phyloP scores from a whole-genome alignment of 768 basidiomycete species.

The Mycena haematopus region DNA sequence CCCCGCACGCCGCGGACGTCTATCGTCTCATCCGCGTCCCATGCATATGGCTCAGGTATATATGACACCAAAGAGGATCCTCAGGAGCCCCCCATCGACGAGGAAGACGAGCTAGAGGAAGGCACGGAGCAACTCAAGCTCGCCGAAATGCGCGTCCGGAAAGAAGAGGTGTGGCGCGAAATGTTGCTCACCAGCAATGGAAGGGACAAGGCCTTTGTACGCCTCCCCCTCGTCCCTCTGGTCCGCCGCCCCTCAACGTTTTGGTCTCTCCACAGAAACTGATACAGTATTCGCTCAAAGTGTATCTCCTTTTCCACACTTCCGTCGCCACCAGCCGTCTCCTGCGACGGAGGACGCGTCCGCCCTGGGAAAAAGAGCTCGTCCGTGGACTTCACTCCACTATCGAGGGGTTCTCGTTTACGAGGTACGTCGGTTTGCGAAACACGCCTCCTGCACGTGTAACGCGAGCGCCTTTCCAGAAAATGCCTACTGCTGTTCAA shows the following conservation, averaged over 20 bases:
- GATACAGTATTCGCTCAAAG: constrained; percentile 81
- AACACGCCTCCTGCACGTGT: constrained; percentile 18
- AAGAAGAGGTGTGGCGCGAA: constrained; percentile 81
- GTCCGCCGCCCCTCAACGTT: constrained; percentile 11
- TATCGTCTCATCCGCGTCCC: constrained; percentile 43
- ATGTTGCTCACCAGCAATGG: constrained; percentile 80
- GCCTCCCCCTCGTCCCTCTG: constrained; percentile 36
- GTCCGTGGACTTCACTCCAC: constrained; percentile 66
- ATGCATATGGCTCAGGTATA: constrained; percentile 46
- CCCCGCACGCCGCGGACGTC: constrained; percentile 77
- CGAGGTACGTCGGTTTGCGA: constrained; percentile 61
- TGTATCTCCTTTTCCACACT: constrained; percentile 75
- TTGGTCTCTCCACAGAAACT: constrained; percentile 64
- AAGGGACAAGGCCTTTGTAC: constrained; percentile 84
- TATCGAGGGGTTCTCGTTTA: constrained; percentile 72
- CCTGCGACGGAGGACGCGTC: constrained; percentile 52
- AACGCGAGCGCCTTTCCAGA: constrained; percentile 45
- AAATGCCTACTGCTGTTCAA: constrained; percentile 85
- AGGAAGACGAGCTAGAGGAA: constrained; percentile 56
- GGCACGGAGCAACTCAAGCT: constrained; percentile 53
- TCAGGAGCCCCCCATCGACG: constrained; percentile 37
- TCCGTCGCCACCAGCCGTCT: constrained; percentile 53
- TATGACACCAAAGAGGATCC: constrained; percentile 55
- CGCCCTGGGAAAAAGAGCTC: constrained; percentile 62
- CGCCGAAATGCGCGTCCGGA: constrained; percentile 54